Percentiles rank a stretch among this genome's conserved stretches.
Evolutionary conservation across 805 yeast species (phyloP).

Genomic region (Yueomyces sp.): DNA sequence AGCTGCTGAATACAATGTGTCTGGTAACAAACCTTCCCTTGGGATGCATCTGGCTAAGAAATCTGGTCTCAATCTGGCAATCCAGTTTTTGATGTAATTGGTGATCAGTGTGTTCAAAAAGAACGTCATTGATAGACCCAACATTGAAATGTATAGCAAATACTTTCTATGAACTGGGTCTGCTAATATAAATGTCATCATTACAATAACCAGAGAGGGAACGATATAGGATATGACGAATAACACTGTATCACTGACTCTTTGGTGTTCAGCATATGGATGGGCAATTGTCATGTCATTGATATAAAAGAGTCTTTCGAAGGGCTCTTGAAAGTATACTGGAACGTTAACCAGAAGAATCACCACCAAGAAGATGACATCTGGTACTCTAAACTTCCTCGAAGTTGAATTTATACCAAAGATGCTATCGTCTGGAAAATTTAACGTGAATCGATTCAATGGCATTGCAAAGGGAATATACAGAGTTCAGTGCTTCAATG

Average conservation of each 20-base stretch:
- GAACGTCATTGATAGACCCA: slow-evolving; percentile 54
- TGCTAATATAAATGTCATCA: slow-evolving; percentile 21
- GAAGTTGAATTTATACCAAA: background rate
- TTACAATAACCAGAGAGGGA: slow-evolving; percentile 33
- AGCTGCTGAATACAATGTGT: slow-evolving; percentile 41
- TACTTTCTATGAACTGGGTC: slow-evolving; percentile 42
- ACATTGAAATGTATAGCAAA: slow-evolving; percentile 45
- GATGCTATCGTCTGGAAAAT: background rate
- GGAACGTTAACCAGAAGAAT: slow-evolving; percentile 23
- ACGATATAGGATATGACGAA: slow-evolving; percentile 38
- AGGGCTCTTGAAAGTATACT: slow-evolving; percentile 36
- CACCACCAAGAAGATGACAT: slow-evolving; percentile 21
- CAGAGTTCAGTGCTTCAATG: too few species aligned
- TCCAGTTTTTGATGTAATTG: slow-evolving; percentile 64
- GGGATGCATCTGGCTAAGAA: slow-evolving; percentile 79
- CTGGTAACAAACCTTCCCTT: slow-evolving; percentile 38
- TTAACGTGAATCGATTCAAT: background rate
- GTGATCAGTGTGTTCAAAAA: slow-evolving; percentile 51
- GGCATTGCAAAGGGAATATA: background rate
- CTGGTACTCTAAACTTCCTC: slow-evolving; percentile 30
- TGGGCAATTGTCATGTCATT: slow-evolving; percentile 69
- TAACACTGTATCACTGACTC: slow-evolving; percentile 47
- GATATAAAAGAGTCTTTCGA: slow-evolving; percentile 63
- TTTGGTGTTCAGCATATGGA: slow-evolving; percentile 65
- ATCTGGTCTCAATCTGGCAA: slow-evolving; percentile 90